phyloP scores from a whole-genome alignment of 2,329 filamentous ascomycete species.

The Fusarium goolgardi region DNA sequence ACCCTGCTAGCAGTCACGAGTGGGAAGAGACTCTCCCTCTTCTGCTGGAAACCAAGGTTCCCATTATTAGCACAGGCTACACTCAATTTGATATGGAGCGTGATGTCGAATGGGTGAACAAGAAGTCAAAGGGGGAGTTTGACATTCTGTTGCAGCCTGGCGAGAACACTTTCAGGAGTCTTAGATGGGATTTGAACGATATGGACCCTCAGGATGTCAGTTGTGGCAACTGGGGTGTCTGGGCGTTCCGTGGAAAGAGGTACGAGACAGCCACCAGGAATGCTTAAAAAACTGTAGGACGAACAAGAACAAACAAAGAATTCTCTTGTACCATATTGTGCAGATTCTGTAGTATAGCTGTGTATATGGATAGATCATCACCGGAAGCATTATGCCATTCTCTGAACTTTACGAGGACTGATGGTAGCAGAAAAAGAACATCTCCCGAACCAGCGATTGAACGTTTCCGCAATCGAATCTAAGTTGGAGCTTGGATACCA shows the following conservation, averaged over 20 bases:
- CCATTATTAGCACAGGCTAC: slow-evolving; percentile 94
- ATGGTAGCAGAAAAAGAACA: slow-evolving; percentile 22
- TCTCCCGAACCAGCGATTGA: slow-evolving; percentile 16
- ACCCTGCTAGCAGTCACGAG: slow-evolving; percentile 92
- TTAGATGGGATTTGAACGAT: slow-evolving; percentile 97
- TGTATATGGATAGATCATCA: slow-evolving; percentile 28
- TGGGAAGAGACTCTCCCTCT: slow-evolving; percentile 92
- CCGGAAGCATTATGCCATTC: slow-evolving; percentile 10
- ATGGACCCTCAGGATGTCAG: slow-evolving; percentile 93
- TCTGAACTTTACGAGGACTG: background rate
- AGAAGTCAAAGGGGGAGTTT: slow-evolving; percentile 88
- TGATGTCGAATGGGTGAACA: slow-evolving; percentile 89
- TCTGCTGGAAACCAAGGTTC: slow-evolving; percentile 93
- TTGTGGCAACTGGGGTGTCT: slow-evolving; percentile 96
- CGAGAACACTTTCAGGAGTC: slow-evolving; percentile 92
- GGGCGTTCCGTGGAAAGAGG: slow-evolving; percentile 98
- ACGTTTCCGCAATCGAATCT: slow-evolving; percentile 2
- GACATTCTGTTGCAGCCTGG: slow-evolving; percentile 91
- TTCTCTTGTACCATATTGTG: slow-evolving; percentile 37
- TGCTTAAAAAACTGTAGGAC: slow-evolving; percentile 27
- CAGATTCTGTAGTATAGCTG: slow-evolving; percentile 40
- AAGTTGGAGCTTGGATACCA: background rate
- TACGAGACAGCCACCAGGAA: slow-evolving; percentile 74
- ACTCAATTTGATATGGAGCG: slow-evolving; percentile 95
- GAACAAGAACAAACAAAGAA: slow-evolving; percentile 1